These are phyloP conservation scores for Eurotiales sp. DNA, from an alignment of 2,329 filamentous ascomycete genomes.

Conservation along the genomic window DNA sequence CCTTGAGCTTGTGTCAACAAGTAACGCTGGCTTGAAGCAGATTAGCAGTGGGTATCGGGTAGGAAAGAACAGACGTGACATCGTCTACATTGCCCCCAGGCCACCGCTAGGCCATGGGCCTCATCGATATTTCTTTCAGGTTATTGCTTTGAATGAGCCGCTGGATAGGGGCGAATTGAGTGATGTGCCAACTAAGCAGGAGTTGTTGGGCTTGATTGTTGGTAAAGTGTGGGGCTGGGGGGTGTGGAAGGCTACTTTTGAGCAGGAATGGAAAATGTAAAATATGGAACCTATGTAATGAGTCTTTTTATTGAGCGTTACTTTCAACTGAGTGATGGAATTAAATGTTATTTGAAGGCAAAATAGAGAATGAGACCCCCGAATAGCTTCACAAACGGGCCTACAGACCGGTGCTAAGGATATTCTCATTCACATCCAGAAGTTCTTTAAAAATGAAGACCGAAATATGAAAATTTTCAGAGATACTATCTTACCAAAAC, in stretches of 20 bases:
- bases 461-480: too few species aligned
- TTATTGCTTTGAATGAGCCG: conserved; percentile 46
- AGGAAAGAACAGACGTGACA: conserved; percentile 39
- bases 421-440: too few species aligned
- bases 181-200: conserved; percentile 39
- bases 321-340: neutral
- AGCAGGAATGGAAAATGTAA: conserved; percentile 24
- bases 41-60: conserved; percentile 46
- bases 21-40: neutral
- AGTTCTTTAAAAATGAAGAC: too few species aligned
- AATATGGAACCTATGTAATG: too few species aligned
- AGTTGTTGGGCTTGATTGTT: conserved; percentile 42
- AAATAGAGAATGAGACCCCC: too few species aligned
- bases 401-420: too few species aligned
- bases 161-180: conserved; percentile 39
- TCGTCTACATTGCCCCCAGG: conserved; percentile 44
- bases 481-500: too few species aligned
- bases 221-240: conserved; percentile 52
- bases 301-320: neutral
- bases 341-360: too few species aligned
- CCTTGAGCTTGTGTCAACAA: conserved; percentile 28
- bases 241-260: conserved; percentile 36
- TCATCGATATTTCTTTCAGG: conserved; percentile 51
- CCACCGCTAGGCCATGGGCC: conserved; percentile 50
- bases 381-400: too few species aligned